A percentile compares a stretch with the other conserved stretches of the same genome.
Conservation (phyloP, 805 yeast genomes). For the Brettanomyces anomalus region DNA sequence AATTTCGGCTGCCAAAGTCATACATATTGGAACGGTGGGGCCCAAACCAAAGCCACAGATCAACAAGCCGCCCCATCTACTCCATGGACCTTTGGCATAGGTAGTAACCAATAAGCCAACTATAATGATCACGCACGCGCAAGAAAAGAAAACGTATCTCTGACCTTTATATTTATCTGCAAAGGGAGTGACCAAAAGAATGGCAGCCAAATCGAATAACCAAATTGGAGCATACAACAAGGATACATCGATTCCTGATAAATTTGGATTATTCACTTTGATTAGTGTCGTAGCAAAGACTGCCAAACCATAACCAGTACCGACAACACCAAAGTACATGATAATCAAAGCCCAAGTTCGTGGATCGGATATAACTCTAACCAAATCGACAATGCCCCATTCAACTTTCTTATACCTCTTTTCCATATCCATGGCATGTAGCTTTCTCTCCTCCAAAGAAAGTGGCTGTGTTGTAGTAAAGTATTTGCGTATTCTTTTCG, state of each 20-base stretch:
- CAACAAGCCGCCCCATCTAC: slow-evolving; percentile 68
- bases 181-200: slow-evolving; percentile 65
- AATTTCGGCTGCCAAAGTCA: slow-evolving; percentile 77
- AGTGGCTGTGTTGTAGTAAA: slow-evolving; percentile 36
- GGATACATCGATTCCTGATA: slow-evolving; percentile 61
- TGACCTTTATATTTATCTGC: slow-evolving; percentile 58
- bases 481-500: slow-evolving; percentile 10
- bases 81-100: slow-evolving; percentile 67
- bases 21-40: slow-evolving; percentile 81
- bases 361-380: slow-evolving; percentile 45
- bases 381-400: slow-evolving; percentile 58
- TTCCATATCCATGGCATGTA: slow-evolving; percentile 56
- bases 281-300: slow-evolving; percentile 79
- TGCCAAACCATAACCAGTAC: slow-evolving; percentile 81
- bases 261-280: slow-evolving; percentile 48
- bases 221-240: slow-evolving; percentile 83
- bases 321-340: slow-evolving; percentile 91
- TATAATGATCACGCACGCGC: slow-evolving; percentile 59
- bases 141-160: slow-evolving; percentile 55
- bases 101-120: slow-evolving; percentile 70
- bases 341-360: slow-evolving; percentile 73
- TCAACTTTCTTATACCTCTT: slow-evolving; percentile 34
- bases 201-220: slow-evolving; percentile 76
- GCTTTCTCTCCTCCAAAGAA: slow-evolving; percentile 36
- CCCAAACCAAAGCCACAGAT: slow-evolving; percentile 85